Conservation (phyloP, 1,284 basidiomycete species). For the Fistulinella cinereoalba region DNA sequence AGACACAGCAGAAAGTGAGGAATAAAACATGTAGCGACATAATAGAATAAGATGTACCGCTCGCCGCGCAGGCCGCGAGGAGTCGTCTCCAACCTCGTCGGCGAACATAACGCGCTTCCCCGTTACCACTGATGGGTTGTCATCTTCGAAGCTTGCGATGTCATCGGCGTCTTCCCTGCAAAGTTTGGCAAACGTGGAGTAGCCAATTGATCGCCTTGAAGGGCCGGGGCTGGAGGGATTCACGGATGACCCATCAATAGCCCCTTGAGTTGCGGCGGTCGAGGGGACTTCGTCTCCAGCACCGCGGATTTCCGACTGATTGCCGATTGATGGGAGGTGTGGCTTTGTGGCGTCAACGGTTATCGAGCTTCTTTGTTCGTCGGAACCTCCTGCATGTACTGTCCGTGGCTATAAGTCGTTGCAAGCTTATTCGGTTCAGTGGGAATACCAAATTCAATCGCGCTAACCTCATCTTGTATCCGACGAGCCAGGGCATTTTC, state of each 20-base stretch:
- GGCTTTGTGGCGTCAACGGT: constrained; percentile 9
- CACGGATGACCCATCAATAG: constrained; percentile 9
- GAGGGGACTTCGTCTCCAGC: constrained; percentile 8
- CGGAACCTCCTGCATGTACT: constrained; percentile 11
- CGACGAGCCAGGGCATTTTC: constrained; percentile 42
- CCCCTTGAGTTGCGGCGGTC: constrained; percentile 8
- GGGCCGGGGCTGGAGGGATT: constrained; percentile 13
- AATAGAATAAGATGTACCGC: constrained; percentile 17
- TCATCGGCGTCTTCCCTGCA: constrained; percentile 31
- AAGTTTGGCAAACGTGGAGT: constrained; percentile 25
- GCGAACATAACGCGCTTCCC: constrained; percentile 26
- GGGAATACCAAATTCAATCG: constrained; percentile 11
- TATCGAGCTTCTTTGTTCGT: constrained; percentile 15
- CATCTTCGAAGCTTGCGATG: constrained; percentile 25
- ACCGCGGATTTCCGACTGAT: constrained; percentile 22
- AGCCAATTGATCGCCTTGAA: constrained; percentile 21
- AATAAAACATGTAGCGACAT: neutral
- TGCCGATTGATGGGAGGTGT: constrained; percentile 11
- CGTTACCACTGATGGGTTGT: constrained; percentile 13
- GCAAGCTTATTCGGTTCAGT: constrained; percentile 10
- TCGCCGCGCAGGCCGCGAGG: constrained; percentile 28
- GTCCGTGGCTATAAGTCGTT: constrained; percentile 10
- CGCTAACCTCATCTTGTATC: constrained; percentile 38
- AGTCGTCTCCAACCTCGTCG: constrained; percentile 23
- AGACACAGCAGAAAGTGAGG: neutral